These are phyloP conservation scores for Coniochaeta pulveracea DNA, from an alignment of 2,329 filamentous ascomycete genomes.

Conservation along the genomic window DNA sequence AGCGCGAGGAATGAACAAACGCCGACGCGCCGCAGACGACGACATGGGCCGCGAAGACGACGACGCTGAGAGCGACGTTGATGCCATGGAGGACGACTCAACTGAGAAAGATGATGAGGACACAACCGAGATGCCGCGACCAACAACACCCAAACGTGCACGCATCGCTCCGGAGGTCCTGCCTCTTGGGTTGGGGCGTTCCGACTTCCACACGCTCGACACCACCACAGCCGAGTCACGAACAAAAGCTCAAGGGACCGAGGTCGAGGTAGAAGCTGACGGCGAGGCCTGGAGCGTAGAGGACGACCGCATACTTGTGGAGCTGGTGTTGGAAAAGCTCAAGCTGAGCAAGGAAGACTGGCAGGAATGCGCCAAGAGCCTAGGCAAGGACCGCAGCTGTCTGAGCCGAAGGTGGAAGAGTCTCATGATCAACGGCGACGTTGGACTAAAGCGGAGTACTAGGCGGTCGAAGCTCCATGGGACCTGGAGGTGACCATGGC, in stretches of 20 bases:
- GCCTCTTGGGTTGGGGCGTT: slow-evolving; percentile 45
- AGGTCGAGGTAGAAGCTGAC: slow-evolving; percentile 31
- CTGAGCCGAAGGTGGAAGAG: slow-evolving; percentile 52
- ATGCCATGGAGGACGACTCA: slow-evolving; percentile 6
- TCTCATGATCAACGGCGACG: slow-evolving; percentile 45
- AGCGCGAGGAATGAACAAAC: slow-evolving; percentile 39
- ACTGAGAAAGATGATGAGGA: slow-evolving; percentile 13
- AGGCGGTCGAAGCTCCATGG: slow-evolving; percentile 37
- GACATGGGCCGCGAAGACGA: slow-evolving; percentile 29
- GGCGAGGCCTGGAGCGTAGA: slow-evolving; percentile 47
- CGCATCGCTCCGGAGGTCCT: slow-evolving; percentile 50
- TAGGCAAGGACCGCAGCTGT: slow-evolving; percentile 48
- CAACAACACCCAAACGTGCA: slow-evolving; percentile 47
- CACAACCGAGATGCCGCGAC: slow-evolving; percentile 18
- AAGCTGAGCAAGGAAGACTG: slow-evolving; percentile 53
- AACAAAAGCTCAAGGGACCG: slow-evolving; percentile 18
- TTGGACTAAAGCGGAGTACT: slow-evolving; percentile 41
- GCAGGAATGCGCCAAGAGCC: slow-evolving; percentile 54
- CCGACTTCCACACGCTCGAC: slow-evolving; percentile 44
- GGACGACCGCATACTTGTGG: slow-evolving; percentile 54
- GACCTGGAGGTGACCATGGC: slow-evolving; percentile 37
- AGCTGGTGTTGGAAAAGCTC: slow-evolving; percentile 56
- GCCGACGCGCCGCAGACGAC: slow-evolving; percentile 35
- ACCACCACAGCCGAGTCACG: slow-evolving; percentile 8
- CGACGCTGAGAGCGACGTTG: slow-evolving; percentile 12